Percentiles rank a stretch among this genome's conserved stretches.
Conservation (phyloP, 1,284 basidiomycete species). For the Sanghuangporus weigelae region DNA sequence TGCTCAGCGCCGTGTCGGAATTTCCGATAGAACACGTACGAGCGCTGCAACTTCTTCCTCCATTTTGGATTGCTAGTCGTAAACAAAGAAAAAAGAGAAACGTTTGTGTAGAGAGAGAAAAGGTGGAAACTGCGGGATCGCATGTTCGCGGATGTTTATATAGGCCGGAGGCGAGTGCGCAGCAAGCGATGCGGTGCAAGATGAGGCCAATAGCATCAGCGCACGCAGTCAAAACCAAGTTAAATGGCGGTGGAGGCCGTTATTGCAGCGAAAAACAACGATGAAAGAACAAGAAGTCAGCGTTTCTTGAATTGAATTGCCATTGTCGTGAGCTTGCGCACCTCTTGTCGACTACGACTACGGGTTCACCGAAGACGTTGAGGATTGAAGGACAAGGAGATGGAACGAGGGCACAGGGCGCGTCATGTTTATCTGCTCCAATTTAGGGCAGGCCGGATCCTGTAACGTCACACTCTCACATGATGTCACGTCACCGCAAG, state of each 20-base stretch:
- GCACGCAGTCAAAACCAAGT: neutral
- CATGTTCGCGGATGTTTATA: neutral
- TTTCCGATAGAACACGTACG: constrained; percentile 24
- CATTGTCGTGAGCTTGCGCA: neutral
- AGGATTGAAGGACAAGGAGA: constrained; percentile 7
- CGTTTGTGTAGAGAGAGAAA: neutral
- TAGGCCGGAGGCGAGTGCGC: neutral
- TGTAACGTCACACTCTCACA: neutral
- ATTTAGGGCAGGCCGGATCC: neutral
- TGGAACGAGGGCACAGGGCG: constrained; percentile 15
- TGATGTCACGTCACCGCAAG: neutral
- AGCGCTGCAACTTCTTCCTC: constrained; percentile 44
- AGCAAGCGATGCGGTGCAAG: neutral
- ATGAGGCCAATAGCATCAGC: neutral
- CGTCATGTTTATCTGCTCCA: constrained; percentile 10
- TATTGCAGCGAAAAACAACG: constrained; percentile 1
- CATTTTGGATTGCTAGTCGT: constrained; percentile 26
- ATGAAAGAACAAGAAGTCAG: neutral
- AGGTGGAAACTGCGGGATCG: neutral
- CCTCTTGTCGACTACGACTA: constrained; percentile 10
- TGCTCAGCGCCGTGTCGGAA: neutral
- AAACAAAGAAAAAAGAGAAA: constrained; percentile 7
- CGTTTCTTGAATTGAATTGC: neutral
- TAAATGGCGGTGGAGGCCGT: neutral
- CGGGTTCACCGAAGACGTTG: constrained; percentile 5